Evolutionary conservation across 208 protist species (phyloP).

Genomic region (Acanthamoeba polyphaga): DNA sequence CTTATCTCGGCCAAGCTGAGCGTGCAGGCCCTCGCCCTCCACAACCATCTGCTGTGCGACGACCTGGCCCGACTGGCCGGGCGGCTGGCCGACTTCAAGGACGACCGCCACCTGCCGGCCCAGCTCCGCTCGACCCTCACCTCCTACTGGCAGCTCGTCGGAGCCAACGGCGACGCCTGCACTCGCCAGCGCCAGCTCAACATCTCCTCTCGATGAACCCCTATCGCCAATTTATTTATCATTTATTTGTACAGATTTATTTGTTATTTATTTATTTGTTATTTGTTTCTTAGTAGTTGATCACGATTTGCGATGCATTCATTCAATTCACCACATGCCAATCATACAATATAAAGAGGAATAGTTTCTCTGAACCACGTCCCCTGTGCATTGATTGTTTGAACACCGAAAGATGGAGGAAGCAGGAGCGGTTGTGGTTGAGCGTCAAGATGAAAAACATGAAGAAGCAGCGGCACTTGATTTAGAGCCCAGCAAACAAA

Average conservation of each 20-base stretch:
- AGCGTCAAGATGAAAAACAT: too few relatives aligned
- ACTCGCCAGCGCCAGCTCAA: neutral
- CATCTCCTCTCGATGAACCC: neutral
- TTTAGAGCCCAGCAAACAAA: too few relatives aligned
- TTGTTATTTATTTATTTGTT: neutral
- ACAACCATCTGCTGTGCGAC: slow-evolving; percentile 31
- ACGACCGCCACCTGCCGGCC: neutral
- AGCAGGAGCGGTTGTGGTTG: too few relatives aligned
- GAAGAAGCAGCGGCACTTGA: too few relatives aligned
- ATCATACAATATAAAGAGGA: neutral
- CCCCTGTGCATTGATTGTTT: too few relatives aligned
- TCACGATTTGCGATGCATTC: too few relatives aligned
- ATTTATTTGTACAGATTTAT: too few relatives aligned
- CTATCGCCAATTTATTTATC: neutral
- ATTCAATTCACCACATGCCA: too few relatives aligned
- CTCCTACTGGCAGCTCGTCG: slow-evolving; percentile 27
- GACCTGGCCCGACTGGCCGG: neutral
- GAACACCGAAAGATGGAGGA: too few relatives aligned
- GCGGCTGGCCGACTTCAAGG: slow-evolving; percentile 24
- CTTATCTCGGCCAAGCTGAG: slow-evolving; percentile 55
- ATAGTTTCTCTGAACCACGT: neutral
- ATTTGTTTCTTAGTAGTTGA: too few relatives aligned
- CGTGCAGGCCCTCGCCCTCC: slow-evolving; percentile 38
- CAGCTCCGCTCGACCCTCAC: slow-evolving; percentile 21
- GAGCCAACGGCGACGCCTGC: slow-evolving; percentile 53